A percentile compares a stretch with the other conserved stretches of the same genome.
These are phyloP conservation scores for Penicillium sumatraense DNA, from an alignment of 2,329 filamentous ascomycete genomes.

Conservation along the genomic window DNA sequence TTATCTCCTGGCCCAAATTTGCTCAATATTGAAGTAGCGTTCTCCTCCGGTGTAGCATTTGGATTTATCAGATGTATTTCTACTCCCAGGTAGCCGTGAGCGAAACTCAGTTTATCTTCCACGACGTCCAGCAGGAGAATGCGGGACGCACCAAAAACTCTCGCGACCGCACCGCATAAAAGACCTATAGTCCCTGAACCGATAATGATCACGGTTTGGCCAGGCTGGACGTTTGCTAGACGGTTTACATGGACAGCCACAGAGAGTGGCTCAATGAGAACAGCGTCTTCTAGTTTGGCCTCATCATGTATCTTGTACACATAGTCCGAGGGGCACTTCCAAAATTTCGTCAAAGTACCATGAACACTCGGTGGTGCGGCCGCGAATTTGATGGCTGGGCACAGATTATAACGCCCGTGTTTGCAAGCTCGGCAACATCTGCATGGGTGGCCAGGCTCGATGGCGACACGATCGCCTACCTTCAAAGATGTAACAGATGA, in stretches of 20 bases:
- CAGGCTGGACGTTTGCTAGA: slow-evolving; percentile 73
- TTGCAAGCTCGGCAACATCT: slow-evolving; percentile 77
- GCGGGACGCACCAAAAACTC: slow-evolving; percentile 80
- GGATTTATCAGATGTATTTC: slow-evolving; percentile 64
- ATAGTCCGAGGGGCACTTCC: slow-evolving; percentile 81
- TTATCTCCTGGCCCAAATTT: slow-evolving; percentile 67
- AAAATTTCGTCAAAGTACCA: slow-evolving; percentile 87
- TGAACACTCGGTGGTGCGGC: slow-evolving; percentile 93
- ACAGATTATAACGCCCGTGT: slow-evolving; percentile 86
- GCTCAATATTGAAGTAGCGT: slow-evolving; percentile 70
- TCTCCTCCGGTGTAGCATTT: slow-evolving; percentile 67
- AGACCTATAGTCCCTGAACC: slow-evolving; percentile 87
- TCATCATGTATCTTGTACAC: slow-evolving; percentile 85
- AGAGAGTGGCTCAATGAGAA: slow-evolving; percentile 84
- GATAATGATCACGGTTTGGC: slow-evolving; percentile 80
- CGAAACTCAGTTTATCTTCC: slow-evolving; percentile 76
- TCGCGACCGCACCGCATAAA: slow-evolving; percentile 83
- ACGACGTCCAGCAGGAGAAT: slow-evolving; percentile 90
- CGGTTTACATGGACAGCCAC: slow-evolving; percentile 84
- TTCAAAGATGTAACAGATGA: slow-evolving; percentile 61
- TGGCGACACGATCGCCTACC: slow-evolving; percentile 73
- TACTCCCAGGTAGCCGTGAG: slow-evolving; percentile 66
- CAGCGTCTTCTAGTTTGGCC: slow-evolving; percentile 82
- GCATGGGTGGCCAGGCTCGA: slow-evolving; percentile 77
- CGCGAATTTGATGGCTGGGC: slow-evolving; percentile 83